Evolutionary conservation across 257 asterid genomes (phyloP), one percentile per base, ranked within the genome.

Genomic region (Fraxinus cuspidata): DNA sequence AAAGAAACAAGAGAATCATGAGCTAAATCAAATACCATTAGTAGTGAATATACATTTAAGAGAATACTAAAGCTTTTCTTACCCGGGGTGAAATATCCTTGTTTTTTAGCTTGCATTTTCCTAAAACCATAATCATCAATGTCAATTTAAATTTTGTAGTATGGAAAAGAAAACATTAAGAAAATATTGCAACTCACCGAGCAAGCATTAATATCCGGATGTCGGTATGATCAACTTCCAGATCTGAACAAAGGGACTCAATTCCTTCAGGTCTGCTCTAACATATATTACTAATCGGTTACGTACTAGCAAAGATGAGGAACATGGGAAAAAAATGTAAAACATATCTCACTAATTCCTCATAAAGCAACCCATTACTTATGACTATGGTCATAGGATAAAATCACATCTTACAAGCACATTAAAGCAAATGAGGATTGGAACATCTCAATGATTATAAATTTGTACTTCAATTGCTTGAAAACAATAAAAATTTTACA

Each of bases 31-130:
- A 38, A 11, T 8, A 19, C 9, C 67, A 34, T 35, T 49, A 31
- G 56, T 40, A 9, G 47, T 23, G 23, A 64, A 18, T 51, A 69
- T 21, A 60, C 69, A 60, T 32, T 65, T 34, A 23, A 72, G 51
- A 74, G 75, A 67, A n/a, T n/a, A 25, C 27, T 7, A 53, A 53
- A 7, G 25, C 63, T 19, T 53, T 38, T 75, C 88, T 78, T 85
- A 94, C 99, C 94, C 85, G 82, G 78, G n/a, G 97, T 89, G 86
- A 94, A 92, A 85, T 94, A 92, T 79, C 97, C 99, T 84, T 94
- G 99, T 82, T 85, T 92, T 86, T 89, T 86, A 7, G 99, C 95
- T 84, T 91, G 89, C 97, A 95, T 83, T 93, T 90, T 95, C 98
- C 99, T 94, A 79, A 75, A 60, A 81, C 40, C 74, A 66, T 75